Evolutionary conservation across 306 rosid species (phyloP).

Genomic region (Quercus gilva): DNA sequence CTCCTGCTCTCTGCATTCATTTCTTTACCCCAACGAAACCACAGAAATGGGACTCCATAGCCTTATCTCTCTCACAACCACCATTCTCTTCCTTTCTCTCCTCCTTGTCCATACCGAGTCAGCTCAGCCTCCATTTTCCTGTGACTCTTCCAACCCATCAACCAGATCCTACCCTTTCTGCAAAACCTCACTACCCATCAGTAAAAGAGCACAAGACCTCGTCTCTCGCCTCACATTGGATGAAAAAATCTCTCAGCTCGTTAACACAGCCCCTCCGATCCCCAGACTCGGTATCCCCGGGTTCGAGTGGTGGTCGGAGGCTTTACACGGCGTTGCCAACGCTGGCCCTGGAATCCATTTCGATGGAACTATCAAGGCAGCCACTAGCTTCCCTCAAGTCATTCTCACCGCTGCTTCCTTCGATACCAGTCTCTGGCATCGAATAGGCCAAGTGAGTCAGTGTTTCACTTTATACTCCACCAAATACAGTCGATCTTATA

Average conservation of each 20-base stretch:
- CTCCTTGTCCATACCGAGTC: conserved; percentile 20
- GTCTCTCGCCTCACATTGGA: conserved; percentile 84
- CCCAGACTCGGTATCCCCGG: conserved; percentile 80
- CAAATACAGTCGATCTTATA: background rate
- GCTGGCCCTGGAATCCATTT: conserved; percentile 56
- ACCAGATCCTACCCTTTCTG: conserved; percentile 70
- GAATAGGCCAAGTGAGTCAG: conserved; percentile 55
- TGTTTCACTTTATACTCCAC: too few species aligned
- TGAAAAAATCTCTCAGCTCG: conserved; percentile 85
- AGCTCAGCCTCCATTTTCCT: conserved; percentile 59
- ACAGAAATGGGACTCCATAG: conserved; percentile 18
- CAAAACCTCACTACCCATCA: conserved; percentile 50
- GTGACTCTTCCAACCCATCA: conserved; percentile 67
- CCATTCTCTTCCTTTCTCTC: background rate
- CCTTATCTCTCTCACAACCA: background rate
- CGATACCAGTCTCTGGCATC: conserved; percentile 74
- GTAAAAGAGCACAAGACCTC: conserved; percentile 53
- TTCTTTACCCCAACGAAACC: background rate
- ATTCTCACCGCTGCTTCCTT: conserved; percentile 84
- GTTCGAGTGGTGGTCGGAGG: conserved; percentile 93
- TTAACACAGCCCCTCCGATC: conserved; percentile 77
- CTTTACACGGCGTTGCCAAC: conserved; percentile 70
- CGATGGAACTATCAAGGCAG: conserved; percentile 38
- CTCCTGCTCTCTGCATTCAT: background rate
- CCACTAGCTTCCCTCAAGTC: conserved; percentile 96